Conservation (phyloP, 768 basidiomycete genomes). For the Xanthoconium stramineum region DNA sequence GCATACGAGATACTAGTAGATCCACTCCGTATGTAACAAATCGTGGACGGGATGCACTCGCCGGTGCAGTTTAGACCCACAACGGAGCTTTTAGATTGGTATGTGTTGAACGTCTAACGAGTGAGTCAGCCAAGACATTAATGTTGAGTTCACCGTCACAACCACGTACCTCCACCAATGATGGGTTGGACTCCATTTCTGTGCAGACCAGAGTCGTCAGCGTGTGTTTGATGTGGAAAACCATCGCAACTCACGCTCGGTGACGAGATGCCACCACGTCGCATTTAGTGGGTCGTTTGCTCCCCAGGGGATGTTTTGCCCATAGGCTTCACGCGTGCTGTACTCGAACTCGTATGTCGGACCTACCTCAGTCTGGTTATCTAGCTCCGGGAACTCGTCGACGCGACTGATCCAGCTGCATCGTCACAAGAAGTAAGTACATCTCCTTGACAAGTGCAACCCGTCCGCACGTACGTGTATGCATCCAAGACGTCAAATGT, state of each 20-base stretch:
- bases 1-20: slow-evolving; percentile 54
- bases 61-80: slow-evolving; percentile 50
- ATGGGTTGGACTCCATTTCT: slow-evolving; percentile 25
- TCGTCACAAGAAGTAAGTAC: background rate
- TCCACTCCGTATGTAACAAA: slow-evolving; percentile 72
- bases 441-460: too few species aligned
- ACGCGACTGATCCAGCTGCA: slow-evolving; percentile 64
- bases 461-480: slow-evolving; percentile 51
- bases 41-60: slow-evolving; percentile 55
- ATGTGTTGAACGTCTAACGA: slow-evolving; percentile 53
- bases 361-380: slow-evolving; percentile 51
- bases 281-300: slow-evolving; percentile 66
- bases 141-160: too few species aligned
- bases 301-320: slow-evolving; percentile 51
- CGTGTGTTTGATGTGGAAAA: background rate
- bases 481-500: slow-evolving; percentile 74
- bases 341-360: slow-evolving; percentile 64
- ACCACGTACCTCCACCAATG: slow-evolving; percentile 21
- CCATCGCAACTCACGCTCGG: slow-evolving; percentile 47
- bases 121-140: too few species aligned
- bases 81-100: slow-evolving; percentile 69
- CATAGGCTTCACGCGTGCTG: slow-evolving; percentile 65
- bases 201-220: background rate
- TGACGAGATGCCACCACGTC: slow-evolving; percentile 78
- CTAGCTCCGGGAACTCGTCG: slow-evolving; percentile 51